Evolutionary conservation across 75 land plant species (phyloP).

Genomic region (Azolla pinnata): DNA sequence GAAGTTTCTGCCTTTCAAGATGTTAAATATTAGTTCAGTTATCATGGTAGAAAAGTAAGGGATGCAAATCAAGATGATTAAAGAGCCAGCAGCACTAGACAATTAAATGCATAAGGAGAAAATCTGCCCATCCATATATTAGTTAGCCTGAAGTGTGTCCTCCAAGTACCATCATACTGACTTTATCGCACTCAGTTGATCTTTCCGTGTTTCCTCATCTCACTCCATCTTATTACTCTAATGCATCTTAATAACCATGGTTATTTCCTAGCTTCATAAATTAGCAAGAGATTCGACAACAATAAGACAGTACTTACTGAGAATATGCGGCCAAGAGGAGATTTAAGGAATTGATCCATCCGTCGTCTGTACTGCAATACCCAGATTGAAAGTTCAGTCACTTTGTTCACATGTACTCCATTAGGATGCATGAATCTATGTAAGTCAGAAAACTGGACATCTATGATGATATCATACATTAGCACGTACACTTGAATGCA

Average conservation of each 20-base stretch:
- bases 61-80: too few species aligned
- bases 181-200: too few species aligned
- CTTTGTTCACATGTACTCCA: background rate
- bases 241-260: background rate
- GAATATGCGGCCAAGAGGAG: slow-evolving; percentile 67
- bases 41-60: too few species aligned
- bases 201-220: too few species aligned
- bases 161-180: background rate
- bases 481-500: too few species aligned
- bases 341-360: slow-evolving; percentile 45
- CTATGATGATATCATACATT: too few species aligned
- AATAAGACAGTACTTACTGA: slow-evolving; percentile 40
- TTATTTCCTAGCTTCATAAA: background rate
- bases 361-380: slow-evolving; percentile 75
- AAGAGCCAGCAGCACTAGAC: too few species aligned
- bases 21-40: too few species aligned
- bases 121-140: background rate
- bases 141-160: background rate
- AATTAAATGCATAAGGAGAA: too few species aligned
- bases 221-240: background rate
- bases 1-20: too few species aligned
- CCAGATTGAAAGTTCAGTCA: background rate
- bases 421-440: background rate
- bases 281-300: background rate
- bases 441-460: too few species aligned